phyloP scores from a whole-genome alignment of 75 land plant species.

The Picea glauca region DNA sequence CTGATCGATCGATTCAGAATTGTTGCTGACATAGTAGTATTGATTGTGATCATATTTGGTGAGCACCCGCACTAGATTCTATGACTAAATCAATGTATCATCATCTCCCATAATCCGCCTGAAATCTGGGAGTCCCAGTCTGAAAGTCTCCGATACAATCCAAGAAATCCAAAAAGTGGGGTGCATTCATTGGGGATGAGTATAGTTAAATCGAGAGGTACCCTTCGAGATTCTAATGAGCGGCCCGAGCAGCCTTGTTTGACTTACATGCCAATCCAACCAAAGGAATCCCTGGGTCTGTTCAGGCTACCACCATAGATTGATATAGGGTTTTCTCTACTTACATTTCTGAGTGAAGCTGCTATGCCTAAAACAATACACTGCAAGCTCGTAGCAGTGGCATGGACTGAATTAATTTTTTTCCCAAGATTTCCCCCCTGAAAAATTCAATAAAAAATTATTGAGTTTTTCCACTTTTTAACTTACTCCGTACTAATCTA shows the following conservation, averaged over 20 bases:
- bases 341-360: conserved; percentile 27
- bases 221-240: conserved; percentile 39
- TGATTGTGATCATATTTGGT: conserved; percentile 34
- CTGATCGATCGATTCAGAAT: conserved; percentile 51
- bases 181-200: conserved; percentile 25
- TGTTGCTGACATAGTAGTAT: conserved; percentile 49
- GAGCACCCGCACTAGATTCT: conserved; percentile 39
- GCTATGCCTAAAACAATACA: conserved; percentile 41
- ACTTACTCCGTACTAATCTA: no score
- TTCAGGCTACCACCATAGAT: conserved; percentile 38
- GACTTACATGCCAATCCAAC: conserved; percentile 17
- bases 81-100: conserved; percentile 44
- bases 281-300: conserved; percentile 37
- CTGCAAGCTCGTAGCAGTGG: not conserved
- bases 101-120: conserved; percentile 67
- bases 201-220: conserved; percentile 45
- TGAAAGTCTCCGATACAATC: conserved; percentile 61
- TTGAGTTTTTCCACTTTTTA: no score
- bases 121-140: conserved; percentile 36
- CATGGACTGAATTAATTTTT: no score
- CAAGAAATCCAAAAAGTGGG: conserved; percentile 61
- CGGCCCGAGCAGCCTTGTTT: conserved; percentile 18
- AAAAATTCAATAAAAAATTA: no score
- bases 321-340: conserved; percentile 24
- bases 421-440: no score